These are phyloP conservation scores for Dissophora globulifera DNA, from an alignment of 192 early-diverging fungal genomes.

Conservation along the genomic window DNA sequence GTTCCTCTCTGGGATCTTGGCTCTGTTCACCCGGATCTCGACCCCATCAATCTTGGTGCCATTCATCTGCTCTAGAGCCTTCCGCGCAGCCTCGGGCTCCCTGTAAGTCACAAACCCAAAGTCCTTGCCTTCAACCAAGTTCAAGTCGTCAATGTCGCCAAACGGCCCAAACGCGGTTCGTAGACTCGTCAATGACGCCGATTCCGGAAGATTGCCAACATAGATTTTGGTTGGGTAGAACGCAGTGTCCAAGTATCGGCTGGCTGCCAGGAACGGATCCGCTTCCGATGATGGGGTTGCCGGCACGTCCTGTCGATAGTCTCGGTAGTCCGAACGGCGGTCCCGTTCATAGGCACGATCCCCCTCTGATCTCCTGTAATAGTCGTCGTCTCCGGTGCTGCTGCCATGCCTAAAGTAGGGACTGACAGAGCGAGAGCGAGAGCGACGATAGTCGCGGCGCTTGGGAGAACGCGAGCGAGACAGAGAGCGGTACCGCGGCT, in stretches of 20 bases:
- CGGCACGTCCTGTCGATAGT: not conserved
- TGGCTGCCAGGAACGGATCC: slow-evolving; percentile 53
- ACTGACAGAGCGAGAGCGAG: slow-evolving; percentile 42
- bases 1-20: slow-evolving; percentile 63
- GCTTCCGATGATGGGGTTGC: slow-evolving; percentile 3
- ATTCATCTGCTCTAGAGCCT: slow-evolving; percentile 59
- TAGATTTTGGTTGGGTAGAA: slow-evolving; percentile 62
- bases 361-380: slow-evolving; percentile 6
- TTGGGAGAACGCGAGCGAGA: slow-evolving; percentile 36
- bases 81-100: slow-evolving; percentile 48
- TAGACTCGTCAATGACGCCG: slow-evolving; percentile 26
- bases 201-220: slow-evolving; percentile 53
- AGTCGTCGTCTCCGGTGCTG: slow-evolving; percentile 11
- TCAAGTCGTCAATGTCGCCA: slow-evolving; percentile 58
- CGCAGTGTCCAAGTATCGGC: slow-evolving; percentile 58
- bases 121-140: slow-evolving; percentile 63
- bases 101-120: slow-evolving; percentile 64
- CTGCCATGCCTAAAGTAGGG: slow-evolving; percentile 34
- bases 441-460: slow-evolving; percentile 22
- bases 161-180: slow-evolving; percentile 54
- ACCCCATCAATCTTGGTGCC: slow-evolving; percentile 52
- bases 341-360: slow-evolving; percentile 1
- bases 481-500: slow-evolving; percentile 24
- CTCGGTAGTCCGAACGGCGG: not conserved
- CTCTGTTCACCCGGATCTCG: slow-evolving; percentile 53